Base-by-base conservation (phyloP, 345 rosid genomes). In the Hibiscus trionum region DNA sequence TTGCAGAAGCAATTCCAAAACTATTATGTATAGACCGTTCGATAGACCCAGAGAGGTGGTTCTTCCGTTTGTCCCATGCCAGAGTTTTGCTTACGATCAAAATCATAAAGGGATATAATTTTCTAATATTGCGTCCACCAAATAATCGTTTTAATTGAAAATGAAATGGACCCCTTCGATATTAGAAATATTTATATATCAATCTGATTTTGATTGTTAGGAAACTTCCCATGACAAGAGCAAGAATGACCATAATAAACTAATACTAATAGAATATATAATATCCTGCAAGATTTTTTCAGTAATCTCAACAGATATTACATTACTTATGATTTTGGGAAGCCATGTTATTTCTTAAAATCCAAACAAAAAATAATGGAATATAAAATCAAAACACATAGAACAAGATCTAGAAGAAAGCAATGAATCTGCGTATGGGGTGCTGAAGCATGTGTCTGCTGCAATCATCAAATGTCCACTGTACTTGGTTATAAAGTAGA, bases 351-450 rank as follows among this genome's bases (percentile, higher is more conserved):
- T 2, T 12, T 24, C 9, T 14, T 31, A 61, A 7, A 62, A 31
- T 37, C 17, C 44, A 39, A 39, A 39, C 10, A 39, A 39, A 39
- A 39, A 39, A 17, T 21, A 19, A 11, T 57, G 10, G 7, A 35
- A 19, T 19, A 11, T 19, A 64, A 42, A 64, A 64, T 75, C 79
- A 79, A 63, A 78, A 71, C 79, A 55, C 82, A 61, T 1, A 12
- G 75, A 79, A 72, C 80, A 72, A 72, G n/a, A n/a, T n/a, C n/a
- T n/a, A n/a, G 57, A 61, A 64, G 73, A 74, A 70, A 72, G 44
- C 66, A 76, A 73, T 78, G 74, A 77, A 78, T 67, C 69, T 33
- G 76, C 73, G 69, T 33, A 64, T 77, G 79, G 60, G 16, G 16
- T 52, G 56, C 49, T 52, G 53, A 3, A 10, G 74, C 78, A 78